Percentiles rank a stretch among this genome's conserved stretches.
Evolutionary conservation across 768 basidiomycete species (phyloP).

Genomic region (Paxillus ammoniavirescens): DNA sequence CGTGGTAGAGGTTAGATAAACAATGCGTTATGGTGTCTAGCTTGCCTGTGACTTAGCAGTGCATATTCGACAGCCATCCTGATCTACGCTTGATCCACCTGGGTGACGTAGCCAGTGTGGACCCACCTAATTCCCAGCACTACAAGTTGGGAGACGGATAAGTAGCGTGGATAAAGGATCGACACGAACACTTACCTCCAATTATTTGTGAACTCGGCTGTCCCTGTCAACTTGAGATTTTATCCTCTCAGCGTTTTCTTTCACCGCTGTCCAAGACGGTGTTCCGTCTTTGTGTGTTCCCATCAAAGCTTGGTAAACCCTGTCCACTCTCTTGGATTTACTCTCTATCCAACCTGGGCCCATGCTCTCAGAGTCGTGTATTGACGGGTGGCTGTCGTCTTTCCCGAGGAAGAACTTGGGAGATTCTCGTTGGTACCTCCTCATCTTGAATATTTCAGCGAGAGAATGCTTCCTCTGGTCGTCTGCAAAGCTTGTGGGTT

Average conservation of each 20-base stretch:
- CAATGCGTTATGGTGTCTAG: too few species aligned
- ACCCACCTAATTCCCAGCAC: too few species aligned
- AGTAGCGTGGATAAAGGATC: background rate
- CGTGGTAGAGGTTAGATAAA: too few species aligned
- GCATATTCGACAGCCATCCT: too few species aligned
- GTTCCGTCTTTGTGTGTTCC: conserved; percentile 29
- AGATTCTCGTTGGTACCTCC: conserved; percentile 1
- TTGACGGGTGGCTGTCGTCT: conserved; percentile 10
- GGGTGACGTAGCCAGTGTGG: too few species aligned
- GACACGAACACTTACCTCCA: conserved; percentile 5
- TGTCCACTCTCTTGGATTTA: conserved; percentile 23
- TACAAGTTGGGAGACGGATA: background rate
- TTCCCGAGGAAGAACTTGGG: conserved; percentile 30
- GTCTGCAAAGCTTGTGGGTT: conserved; percentile 12
- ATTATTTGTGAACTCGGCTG: background rate
- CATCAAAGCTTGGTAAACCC: conserved; percentile 25
- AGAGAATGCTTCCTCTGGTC: conserved; percentile 16
- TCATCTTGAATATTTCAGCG: conserved; percentile 18
- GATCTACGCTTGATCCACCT: too few species aligned
- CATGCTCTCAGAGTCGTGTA: conserved; percentile 20
- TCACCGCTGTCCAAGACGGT: conserved; percentile 32
- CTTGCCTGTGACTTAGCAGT: too few species aligned
- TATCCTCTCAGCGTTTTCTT: conserved; percentile 25
- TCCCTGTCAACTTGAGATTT: conserved; percentile 18
- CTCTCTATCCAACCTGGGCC: conserved; percentile 32